A percentile compares a stretch with the other conserved stretches of the same genome.
Conservation (phyloP, 176 grass and related monocot species). For the Urochloa ruziziensis region DNA sequence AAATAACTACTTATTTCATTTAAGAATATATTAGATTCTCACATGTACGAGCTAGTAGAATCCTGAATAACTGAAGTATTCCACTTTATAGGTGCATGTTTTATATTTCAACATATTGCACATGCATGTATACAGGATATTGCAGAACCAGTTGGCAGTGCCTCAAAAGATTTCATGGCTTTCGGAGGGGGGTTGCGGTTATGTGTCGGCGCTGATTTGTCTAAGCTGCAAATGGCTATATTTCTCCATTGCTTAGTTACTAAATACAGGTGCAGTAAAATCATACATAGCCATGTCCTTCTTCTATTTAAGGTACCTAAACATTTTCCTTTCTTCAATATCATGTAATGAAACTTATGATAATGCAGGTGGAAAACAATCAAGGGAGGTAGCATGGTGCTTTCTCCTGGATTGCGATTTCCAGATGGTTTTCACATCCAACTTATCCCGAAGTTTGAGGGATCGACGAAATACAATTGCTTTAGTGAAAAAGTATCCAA, state of each 20-base stretch:
- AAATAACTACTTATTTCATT: too few species aligned
- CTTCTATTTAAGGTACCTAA: too few species aligned
- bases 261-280: conserved; percentile 41
- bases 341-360: not conserved
- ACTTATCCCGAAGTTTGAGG: not conserved
- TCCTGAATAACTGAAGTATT: too few species aligned
- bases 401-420: not conserved
- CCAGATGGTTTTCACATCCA: not conserved
- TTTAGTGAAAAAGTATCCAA: too few species aligned
- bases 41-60: too few species aligned
- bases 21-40: too few species aligned
- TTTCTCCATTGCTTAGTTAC: conserved; percentile 61
- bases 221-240: conserved; percentile 46
- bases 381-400: not conserved
- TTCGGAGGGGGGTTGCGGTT: conserved; percentile 54
- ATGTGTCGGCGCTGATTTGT: conserved; percentile 60
- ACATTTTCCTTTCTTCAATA: too few species aligned
- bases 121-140: conserved; percentile 10
- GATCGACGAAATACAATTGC: too few species aligned
- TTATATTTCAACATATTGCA: too few species aligned
- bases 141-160: conserved; percentile 38
- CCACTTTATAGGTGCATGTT: too few species aligned
- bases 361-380: not conserved
- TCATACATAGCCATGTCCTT: too few species aligned
- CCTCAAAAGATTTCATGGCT: conserved; percentile 57